Base-by-base conservation (phyloP, 2,329 filamentous ascomycete species). In the Aureobasidium pullulans region DNA sequence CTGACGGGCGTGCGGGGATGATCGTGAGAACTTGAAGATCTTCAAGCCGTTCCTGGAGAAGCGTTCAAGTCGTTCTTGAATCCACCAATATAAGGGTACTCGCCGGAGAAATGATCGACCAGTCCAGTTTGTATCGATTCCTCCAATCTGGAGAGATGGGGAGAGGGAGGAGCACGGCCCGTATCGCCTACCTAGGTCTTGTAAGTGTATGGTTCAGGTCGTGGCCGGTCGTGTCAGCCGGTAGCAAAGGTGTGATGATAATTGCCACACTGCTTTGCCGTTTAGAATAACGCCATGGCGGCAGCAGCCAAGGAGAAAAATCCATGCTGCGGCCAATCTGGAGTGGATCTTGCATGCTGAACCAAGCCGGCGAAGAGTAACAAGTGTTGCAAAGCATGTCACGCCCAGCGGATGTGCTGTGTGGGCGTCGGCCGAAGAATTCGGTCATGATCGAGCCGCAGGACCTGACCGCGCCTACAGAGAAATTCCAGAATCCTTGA, bases 311-410 rank as follows among this genome's bases (percentile, higher is more conserved):
- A 57, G 54, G 16, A 11, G 15, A 48, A 28, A 8, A 19, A 23
- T 3, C 1, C 19, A 37, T 29, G 16, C 29, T 37, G 34, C 39
- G 28, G 42, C 13, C 16, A 56, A 6, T 23, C n/a, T 40, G 5
- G 16, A 54, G 29, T 54, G 37, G 34, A 53, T 42, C 36, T 23
- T 15, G 16, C 10, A 44, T 44, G 39, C 15, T 10, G 31, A 11
- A 44, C 31, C 36, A 28, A 37, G 40, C 23, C 49, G 28, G 28
- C 29, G n/a, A 29, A 44, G 31, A 29, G 40, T 16, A 31, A 46
- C 52, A 46, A 57, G 52, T 46, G 39, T 46, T 37, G 52, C 40
- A 57, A 57, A 57, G 40, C 52, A 46, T 57, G 29, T 36, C 19
- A 28, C 32, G 52, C 40, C 52, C 16, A 57, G 52, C 2, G 13